These are phyloP conservation scores for Chaetomium olivaceum DNA, from an alignment of 2,329 filamentous ascomycete species.

Conservation along the genomic window DNA sequence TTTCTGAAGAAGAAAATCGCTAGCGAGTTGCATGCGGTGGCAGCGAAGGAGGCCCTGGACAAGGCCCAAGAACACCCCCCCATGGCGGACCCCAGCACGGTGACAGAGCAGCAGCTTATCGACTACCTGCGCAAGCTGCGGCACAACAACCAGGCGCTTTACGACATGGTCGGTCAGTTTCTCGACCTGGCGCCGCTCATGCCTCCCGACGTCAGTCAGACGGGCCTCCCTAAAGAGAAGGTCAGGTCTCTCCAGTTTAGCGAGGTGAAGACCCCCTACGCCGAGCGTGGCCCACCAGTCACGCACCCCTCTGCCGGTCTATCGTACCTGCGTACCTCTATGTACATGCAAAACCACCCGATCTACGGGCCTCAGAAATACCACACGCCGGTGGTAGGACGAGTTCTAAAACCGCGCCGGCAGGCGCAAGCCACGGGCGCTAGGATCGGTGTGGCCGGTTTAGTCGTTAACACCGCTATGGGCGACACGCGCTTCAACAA, in stretches of 20 bases:
- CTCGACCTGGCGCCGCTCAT: constrained; percentile 61
- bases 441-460: constrained; percentile 57
- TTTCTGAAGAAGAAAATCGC: constrained; percentile 55
- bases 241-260: constrained; percentile 21
- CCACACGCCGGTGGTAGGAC: constrained; percentile 51
- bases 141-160: constrained; percentile 52
- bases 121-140: constrained; percentile 57
- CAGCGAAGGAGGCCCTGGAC: constrained; percentile 42
- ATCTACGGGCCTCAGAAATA: constrained; percentile 59
- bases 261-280: constrained; percentile 47
- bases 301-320: constrained; percentile 64
- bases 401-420: constrained; percentile 51
- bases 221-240: constrained; percentile 9
- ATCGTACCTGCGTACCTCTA: constrained; percentile 59
- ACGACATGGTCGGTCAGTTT: constrained; percentile 58
- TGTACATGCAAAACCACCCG: constrained; percentile 60
- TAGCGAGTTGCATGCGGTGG: constrained; percentile 45
- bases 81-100: constrained; percentile 39
- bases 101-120: constrained; percentile 54
- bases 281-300: constrained; percentile 55
- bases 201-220: constrained; percentile 28
- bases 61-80: constrained; percentile 38
- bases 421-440: constrained; percentile 35
- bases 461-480: constrained; percentile 48
- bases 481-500: constrained; percentile 48